A percentile compares a stretch with the other conserved stretches of the same genome.
Conservation (phyloP, 2,329 filamentous ascomycete species). For the Colletotrichum gigasporum region DNA sequence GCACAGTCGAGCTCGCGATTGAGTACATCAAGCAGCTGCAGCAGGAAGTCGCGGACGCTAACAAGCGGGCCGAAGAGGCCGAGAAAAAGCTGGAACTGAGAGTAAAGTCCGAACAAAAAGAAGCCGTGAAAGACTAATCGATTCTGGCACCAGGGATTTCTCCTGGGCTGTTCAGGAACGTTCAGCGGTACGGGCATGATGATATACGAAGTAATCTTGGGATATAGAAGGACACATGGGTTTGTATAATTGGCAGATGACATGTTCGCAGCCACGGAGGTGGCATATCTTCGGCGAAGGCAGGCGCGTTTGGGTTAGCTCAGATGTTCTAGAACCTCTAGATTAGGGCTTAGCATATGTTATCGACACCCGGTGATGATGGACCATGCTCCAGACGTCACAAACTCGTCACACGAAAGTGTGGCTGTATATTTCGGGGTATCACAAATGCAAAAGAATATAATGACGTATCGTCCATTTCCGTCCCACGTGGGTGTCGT, state of each 20-base stretch:
- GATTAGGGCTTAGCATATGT: neutral
- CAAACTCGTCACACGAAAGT: slow-evolving; percentile 8
- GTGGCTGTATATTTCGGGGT: slow-evolving; percentile 28
- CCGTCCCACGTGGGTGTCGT: neutral
- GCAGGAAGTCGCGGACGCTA: slow-evolving; percentile 74
- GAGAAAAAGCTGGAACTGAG: slow-evolving; percentile 64
- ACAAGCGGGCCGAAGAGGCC: slow-evolving; percentile 69
- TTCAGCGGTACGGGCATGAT: slow-evolving; percentile 9
- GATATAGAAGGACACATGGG: slow-evolving; percentile 11
- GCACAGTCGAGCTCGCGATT: slow-evolving; percentile 96
- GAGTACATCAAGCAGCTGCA: slow-evolving; percentile 91
- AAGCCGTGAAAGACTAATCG: neutral
- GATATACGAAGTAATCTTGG: slow-evolving; percentile 21
- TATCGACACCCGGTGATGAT: neutral
- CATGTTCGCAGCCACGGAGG: neutral
- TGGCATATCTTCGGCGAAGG: neutral
- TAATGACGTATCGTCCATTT: slow-evolving; percentile 1
- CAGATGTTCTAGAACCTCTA: slow-evolving; percentile 3
- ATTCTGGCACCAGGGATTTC: neutral
- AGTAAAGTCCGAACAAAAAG: neutral
- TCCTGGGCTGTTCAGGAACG: neutral
- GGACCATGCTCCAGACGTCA: neutral
- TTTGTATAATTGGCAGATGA: neutral
- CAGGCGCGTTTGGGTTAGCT: neutral
- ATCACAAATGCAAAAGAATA: slow-evolving; percentile 26